Conservation (phyloP, 441 rosid species). For the Metrosideros polymorpha region DNA sequence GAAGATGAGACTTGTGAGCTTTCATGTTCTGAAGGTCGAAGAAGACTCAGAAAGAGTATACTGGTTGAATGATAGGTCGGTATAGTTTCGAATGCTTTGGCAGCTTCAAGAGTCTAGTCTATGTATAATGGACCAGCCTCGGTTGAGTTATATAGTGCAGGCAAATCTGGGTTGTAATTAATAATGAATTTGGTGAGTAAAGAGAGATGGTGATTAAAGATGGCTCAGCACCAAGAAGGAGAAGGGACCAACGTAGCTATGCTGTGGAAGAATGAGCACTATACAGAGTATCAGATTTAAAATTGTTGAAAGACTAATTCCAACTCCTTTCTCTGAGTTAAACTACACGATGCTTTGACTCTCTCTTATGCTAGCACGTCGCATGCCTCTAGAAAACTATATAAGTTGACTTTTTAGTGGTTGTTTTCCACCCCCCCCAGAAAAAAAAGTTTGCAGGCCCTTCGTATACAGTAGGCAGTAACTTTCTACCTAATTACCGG, state of each 20-base stretch:
- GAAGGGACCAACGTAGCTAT: neutral
- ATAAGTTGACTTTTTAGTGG: neutral
- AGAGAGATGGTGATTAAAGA: neutral
- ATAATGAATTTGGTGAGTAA: neutral
- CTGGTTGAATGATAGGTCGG: neutral
- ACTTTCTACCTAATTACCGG: neutral
- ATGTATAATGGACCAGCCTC: neutral
- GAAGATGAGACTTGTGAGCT: neutral
- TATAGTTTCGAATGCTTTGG: neutral
- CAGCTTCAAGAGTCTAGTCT: neutral
- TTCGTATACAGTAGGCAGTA: neutral
- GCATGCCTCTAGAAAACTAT: neutral
- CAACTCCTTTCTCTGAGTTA: neutral
- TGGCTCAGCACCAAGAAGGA: neutral
- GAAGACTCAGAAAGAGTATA: neutral
- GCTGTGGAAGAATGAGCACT: neutral
- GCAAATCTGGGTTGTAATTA: neutral
- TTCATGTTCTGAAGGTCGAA: neutral
- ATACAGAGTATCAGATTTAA: neutral
- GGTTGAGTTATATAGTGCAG: neutral
- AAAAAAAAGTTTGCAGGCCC: neutral
- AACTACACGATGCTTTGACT: neutral
- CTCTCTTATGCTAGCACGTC: neutral
- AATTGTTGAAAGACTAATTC: neutral
- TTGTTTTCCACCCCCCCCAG: fast-evolving